Evolutionary conservation across 345 rosid genomes (phyloP).

Genomic region (Salix suchowensis): DNA sequence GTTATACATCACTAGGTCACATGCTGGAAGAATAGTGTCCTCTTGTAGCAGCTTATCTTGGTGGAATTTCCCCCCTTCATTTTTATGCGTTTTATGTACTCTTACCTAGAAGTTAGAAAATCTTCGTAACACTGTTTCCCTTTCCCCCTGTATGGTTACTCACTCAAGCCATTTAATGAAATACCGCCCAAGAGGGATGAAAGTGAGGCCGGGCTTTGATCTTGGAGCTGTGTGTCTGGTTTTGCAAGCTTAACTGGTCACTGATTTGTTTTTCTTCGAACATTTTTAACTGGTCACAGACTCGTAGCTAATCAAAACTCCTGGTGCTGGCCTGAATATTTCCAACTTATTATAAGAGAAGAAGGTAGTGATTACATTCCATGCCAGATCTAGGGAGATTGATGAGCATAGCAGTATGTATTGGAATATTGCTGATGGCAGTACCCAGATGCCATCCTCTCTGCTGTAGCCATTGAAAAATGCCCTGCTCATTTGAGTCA

Average conservation of each 20-base stretch:
- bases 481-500: background rate
- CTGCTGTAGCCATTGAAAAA: background rate
- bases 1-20: conserved; percentile 16
- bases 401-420: background rate
- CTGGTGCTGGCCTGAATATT: background rate
- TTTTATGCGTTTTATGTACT: background rate
- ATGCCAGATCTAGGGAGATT: background rate
- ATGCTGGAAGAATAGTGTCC: conserved; percentile 3
- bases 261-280: background rate
- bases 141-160: background rate
- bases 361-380: background rate
- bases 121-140: background rate
- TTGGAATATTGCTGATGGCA: background rate
- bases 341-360: background rate
- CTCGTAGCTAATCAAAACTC: background rate
- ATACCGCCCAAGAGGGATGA: background rate
- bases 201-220: background rate
- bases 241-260: background rate
- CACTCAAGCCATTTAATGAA: background rate
- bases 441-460: background rate
- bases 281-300: background rate
- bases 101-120: background rate
- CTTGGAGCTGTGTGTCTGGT: background rate
- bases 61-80: background rate
- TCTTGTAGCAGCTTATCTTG: background rate